These are phyloP conservation scores for Alloteropsis semialata DNA, from an alignment of 176 grass and related monocot genomes.

Conservation along the genomic window DNA sequence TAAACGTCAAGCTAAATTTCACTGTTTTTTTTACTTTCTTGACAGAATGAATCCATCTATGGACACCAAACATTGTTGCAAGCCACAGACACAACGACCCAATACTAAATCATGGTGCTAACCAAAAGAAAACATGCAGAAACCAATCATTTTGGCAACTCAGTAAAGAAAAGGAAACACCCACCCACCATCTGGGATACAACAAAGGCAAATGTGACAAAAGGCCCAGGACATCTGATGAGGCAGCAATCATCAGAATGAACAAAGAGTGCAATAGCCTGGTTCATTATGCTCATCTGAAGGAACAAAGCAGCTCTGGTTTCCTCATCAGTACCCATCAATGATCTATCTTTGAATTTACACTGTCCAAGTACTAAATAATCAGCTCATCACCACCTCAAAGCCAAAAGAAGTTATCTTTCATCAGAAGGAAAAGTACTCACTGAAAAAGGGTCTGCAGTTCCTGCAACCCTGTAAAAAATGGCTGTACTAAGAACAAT, in stretches of 20 bases:
- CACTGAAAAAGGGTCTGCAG: constrained; percentile 10
- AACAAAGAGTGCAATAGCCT: constrained; percentile 32
- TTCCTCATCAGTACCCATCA: constrained; percentile 29
- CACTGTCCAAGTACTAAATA: constrained; percentile 26
- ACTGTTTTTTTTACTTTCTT: neutral
- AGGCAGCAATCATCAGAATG: constrained; percentile 27
- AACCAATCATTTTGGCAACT: neutral
- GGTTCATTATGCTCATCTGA: constrained; percentile 38
- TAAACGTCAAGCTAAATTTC: neutral
- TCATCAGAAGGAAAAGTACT: constrained; percentile 21
- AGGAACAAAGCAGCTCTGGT: constrained; percentile 43
- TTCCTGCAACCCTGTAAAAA: constrained; percentile 23
- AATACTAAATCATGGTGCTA: constrained; percentile 18
- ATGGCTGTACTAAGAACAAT: constrained; percentile 36
- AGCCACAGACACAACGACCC: neutral
- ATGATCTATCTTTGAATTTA: constrained; percentile 13
- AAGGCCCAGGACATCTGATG: constrained; percentile 24
- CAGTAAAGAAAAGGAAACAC: neutral
- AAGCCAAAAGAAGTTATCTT: neutral
- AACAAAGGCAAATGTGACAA: constrained; percentile 22
- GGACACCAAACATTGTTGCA: neutral
- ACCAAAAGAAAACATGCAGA: neutral
- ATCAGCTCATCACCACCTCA: constrained; percentile 10
- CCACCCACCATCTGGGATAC: constrained; percentile 32
- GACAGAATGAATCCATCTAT: constrained; percentile 8